phyloP scores from a whole-genome alignment of 208 protist species.

The Acanthamoeba rhysodes region DNA sequence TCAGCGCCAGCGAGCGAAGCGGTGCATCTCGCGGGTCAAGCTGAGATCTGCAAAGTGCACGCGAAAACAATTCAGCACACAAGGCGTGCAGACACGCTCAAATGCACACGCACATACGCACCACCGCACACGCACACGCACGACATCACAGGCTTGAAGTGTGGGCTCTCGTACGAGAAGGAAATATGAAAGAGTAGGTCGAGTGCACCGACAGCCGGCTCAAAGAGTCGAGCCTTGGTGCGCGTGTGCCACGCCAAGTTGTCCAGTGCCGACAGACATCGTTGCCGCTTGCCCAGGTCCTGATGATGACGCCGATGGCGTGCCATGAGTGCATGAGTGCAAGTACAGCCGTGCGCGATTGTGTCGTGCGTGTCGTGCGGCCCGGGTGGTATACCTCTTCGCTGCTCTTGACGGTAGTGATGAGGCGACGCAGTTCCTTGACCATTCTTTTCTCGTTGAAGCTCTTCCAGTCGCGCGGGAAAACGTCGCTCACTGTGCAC shows the following conservation, averaged over 20 bases:
- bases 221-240: constrained; percentile 51
- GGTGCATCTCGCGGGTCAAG: not conserved
- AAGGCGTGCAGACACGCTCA: too few relatives aligned
- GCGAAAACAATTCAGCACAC: not conserved
- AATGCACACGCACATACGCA: too few relatives aligned
- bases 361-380: not conserved
- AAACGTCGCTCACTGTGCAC: constrained; percentile 47
- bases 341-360: not conserved
- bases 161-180: not conserved
- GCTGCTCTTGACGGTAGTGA: constrained; percentile 41
- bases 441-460: constrained; percentile 41
- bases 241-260: constrained; percentile 74
- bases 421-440: constrained; percentile 53
- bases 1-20: constrained; percentile 58
- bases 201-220: constrained; percentile 9
- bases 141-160: too few relatives aligned
- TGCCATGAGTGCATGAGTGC: not conserved
- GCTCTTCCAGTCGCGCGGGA: constrained; percentile 69
- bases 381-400: not conserved
- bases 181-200: constrained; percentile 48
- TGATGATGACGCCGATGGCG: not conserved
- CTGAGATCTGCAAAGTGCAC: not conserved
- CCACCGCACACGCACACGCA: too few relatives aligned
- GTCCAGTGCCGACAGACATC: constrained; percentile 46
- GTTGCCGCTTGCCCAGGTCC: constrained; percentile 59